Base-by-base conservation (phyloP, 306 rosid species). In the Rubus parviflorus region DNA sequence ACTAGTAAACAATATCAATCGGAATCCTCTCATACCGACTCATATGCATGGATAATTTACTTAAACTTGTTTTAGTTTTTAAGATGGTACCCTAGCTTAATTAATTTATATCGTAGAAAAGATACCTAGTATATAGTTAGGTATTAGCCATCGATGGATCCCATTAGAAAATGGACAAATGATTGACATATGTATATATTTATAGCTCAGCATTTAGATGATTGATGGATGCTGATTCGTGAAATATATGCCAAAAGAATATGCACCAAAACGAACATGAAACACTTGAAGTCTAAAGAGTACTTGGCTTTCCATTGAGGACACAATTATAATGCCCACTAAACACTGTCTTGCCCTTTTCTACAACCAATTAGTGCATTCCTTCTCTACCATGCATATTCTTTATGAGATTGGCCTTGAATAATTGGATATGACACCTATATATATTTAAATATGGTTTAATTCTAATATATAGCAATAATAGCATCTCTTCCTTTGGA, bases 301-400 rank as follows among this genome's bases (percentile, higher is more conserved):
- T 52, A 52, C 65, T 12, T 52, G 0, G 20, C 9, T 23, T 4
- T 60, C 12, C 65, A 13, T 60, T 6, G 40, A 60, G 65, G 41
- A 60, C 65, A 58, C 65, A 23, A 25, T 25, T 25, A 30, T 30
- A 30, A 10, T 23, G 40, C n/a, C 83, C 75, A 80, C 83, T 67
- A 67, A 74, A 45, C 69, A 37, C 40, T 53, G 79, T 63, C 20
- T 48, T 68, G 54, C 56, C 47, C 43, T 38, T 64, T 42, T 42
- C 66, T 58, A 70, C 25, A 13, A 30, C 45, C 45, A 38, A 15
- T 52, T 20, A 16, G 47, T 53, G 56, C 45, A 2, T 41, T 42
- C 35, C 13, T 49, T 19, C 40, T 22, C 7, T 41, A 43, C 51
- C 72, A 68, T 22, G 19, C 56, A 38, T 4, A 68, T 46, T 47